These are phyloP conservation scores for Wickerhamia fluorescens DNA, from an alignment of 805 yeast genomes.

Conservation along the genomic window DNA sequence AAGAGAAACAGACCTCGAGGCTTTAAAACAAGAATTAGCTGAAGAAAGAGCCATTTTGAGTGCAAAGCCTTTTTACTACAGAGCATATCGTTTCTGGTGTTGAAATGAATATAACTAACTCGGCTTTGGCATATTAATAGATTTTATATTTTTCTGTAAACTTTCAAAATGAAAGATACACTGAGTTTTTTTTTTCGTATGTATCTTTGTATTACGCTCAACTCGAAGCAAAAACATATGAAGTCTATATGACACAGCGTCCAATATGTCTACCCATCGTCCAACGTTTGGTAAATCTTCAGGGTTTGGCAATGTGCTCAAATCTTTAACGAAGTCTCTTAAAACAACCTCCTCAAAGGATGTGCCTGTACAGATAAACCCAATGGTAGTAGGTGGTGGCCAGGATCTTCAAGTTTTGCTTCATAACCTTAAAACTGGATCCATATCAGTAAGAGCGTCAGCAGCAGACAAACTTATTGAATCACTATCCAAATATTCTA, in stretches of 20 bases:
- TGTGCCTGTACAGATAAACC: conserved; percentile 32
- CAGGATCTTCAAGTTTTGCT: conserved; percentile 31
- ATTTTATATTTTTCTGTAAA: no score
- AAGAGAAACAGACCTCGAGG: conserved; percentile 20
- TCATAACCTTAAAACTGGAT: conserved; percentile 30
- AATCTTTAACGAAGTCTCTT: conserved; percentile 31
- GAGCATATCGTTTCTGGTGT: conserved; percentile 31
- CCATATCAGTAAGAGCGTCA: conserved; percentile 32
- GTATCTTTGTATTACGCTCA: no score
- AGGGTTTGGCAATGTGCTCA: conserved; percentile 36
- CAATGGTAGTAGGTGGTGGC: conserved; percentile 41
- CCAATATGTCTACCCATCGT: conserved; percentile 20
- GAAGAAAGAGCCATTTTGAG: conserved; percentile 25
- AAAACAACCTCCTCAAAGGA: conserved; percentile 18
- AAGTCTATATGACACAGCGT: no score
- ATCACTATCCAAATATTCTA: conserved; percentile 44
- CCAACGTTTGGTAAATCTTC: conserved; percentile 19
- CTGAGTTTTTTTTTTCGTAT: no score
- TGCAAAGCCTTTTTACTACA: conserved; percentile 27
- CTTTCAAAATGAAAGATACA: no score
- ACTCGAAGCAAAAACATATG: no score
- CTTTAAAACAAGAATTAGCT: conserved; percentile 19
- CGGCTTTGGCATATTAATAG: neutral
- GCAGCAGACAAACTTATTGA: conserved; percentile 47
- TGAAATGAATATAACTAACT: no score